These are phyloP conservation scores for Cladosporium sp. DNA, from an alignment of 2,329 filamentous ascomycete species.

Conservation along the genomic window DNA sequence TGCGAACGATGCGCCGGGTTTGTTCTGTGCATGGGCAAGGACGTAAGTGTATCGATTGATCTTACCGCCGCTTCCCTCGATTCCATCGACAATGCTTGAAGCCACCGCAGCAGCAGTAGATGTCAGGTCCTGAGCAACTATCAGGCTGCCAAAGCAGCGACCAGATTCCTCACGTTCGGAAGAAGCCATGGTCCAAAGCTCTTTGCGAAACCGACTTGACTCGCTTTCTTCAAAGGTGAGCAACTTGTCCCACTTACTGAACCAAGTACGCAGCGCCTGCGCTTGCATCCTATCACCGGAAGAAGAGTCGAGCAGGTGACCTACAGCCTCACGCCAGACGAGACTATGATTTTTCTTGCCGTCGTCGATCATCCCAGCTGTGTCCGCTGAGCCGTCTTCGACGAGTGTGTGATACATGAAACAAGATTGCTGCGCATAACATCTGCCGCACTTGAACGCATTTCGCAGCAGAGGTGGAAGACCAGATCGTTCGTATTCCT, in stretches of 20 bases:
- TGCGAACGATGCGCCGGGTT: slow-evolving; percentile 70
- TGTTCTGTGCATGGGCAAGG: slow-evolving; percentile 58
- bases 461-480: slow-evolving; percentile 83
- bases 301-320: slow-evolving; percentile 23
- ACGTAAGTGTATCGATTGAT: slow-evolving; percentile 91
- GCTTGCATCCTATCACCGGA: slow-evolving; percentile 52
- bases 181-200: slow-evolving; percentile 95
- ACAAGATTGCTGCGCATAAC: slow-evolving; percentile 86
- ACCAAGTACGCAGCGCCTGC: slow-evolving; percentile 67
- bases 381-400: slow-evolving; percentile 76
- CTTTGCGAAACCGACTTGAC: slow-evolving; percentile 77
- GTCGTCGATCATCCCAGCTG: slow-evolving; percentile 73
- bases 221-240: slow-evolving; percentile 93
- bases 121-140: slow-evolving; percentile 57
- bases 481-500: slow-evolving; percentile 62
- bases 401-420: slow-evolving; percentile 91
- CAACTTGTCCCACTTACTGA: slow-evolving; percentile 89
- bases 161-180: slow-evolving; percentile 81
- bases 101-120: slow-evolving; percentile 17
- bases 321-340: slow-evolving; percentile 69
- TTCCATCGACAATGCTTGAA: slow-evolving; percentile 23
- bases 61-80: slow-evolving; percentile 54
- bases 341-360: slow-evolving; percentile 29
- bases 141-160: slow-evolving; percentile 82
- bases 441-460: slow-evolving; percentile 75